Conservation (phyloP, 495 filamentous ascomycete species). For the Bacidia gigantensis region DNA sequence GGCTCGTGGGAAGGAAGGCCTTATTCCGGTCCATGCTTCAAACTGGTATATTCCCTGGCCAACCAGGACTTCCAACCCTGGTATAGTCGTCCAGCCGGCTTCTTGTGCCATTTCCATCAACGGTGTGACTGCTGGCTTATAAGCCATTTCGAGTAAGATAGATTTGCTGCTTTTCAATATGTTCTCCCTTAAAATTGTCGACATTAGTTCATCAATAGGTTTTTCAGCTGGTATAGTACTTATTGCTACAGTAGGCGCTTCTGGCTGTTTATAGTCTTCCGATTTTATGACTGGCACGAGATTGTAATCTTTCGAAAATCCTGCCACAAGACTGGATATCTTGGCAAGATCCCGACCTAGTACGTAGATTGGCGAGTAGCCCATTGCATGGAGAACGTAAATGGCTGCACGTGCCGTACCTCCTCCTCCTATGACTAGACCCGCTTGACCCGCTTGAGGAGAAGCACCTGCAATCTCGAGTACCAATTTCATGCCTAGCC, state of each 20-base stretch:
- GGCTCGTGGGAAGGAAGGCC: constrained; percentile 8
- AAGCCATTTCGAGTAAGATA: constrained; percentile 90
- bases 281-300: constrained; percentile 47
- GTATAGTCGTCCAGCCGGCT: constrained; percentile 72
- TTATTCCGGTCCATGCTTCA: constrained; percentile 20
- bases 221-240: constrained; percentile 84
- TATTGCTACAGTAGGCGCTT: constrained; percentile 57
- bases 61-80: constrained; percentile 79
- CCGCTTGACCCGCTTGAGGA: constrained; percentile 29
- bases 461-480: constrained; percentile 59
- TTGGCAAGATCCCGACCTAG: constrained; percentile 63
- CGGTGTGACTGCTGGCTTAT: constrained; percentile 70
- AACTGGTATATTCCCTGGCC: constrained; percentile 70
- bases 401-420: constrained; percentile 88
- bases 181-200: constrained; percentile 44
- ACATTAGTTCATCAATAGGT: constrained; percentile 61
- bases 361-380: constrained; percentile 74
- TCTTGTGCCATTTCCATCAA: constrained; percentile 75
- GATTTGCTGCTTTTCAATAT: constrained; percentile 36
- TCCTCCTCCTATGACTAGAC: constrained; percentile 74
- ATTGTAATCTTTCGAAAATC: constrained; percentile 64
- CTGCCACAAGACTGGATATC: constrained; percentile 47
- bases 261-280: constrained; percentile 32
- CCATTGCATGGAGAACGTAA: constrained; percentile 72
- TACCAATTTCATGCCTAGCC: constrained; percentile 76